Conservation (phyloP, 2,329 filamentous ascomycete species). For the Nigrospora sphaerica region DNA sequence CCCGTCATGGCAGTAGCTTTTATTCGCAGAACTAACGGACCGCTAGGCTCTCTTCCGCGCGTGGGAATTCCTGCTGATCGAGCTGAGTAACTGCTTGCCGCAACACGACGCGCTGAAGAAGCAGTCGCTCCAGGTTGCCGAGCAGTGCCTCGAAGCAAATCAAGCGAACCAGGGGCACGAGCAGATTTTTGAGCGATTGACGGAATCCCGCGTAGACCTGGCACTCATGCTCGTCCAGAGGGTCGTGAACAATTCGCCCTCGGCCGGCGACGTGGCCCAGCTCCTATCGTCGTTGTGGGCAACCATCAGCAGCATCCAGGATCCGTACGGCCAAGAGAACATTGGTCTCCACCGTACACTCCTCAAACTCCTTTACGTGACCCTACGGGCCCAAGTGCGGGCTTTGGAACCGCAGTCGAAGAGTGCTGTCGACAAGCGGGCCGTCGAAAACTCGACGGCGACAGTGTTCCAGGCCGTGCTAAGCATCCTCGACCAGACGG, state of each 20-base stretch:
- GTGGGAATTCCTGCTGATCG: slow-evolving; percentile 83
- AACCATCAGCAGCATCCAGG: slow-evolving; percentile 45
- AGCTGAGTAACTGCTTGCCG: slow-evolving; percentile 64
- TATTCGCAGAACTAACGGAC: slow-evolving; percentile 16
- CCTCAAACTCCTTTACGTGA: slow-evolving; percentile 77
- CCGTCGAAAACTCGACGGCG: slow-evolving; percentile 29
- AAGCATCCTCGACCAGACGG: slow-evolving; percentile 71
- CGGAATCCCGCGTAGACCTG: slow-evolving; percentile 70
- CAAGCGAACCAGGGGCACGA: slow-evolving; percentile 65
- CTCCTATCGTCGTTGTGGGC: slow-evolving; percentile 43
- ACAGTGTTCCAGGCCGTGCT: slow-evolving; percentile 57
- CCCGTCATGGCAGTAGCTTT: not conserved
- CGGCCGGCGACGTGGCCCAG: slow-evolving; percentile 42
- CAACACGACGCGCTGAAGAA: slow-evolving; percentile 50
- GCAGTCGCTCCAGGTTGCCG: slow-evolving; percentile 66
- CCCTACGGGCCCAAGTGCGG: slow-evolving; percentile 59
- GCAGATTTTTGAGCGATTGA: slow-evolving; percentile 72
- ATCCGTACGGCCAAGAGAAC: slow-evolving; percentile 44
- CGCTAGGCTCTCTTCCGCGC: slow-evolving; percentile 69
- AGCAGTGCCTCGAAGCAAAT: slow-evolving; percentile 74
- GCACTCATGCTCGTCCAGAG: slow-evolving; percentile 77
- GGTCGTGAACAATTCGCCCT: slow-evolving; percentile 53
- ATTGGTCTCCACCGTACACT: slow-evolving; percentile 74
- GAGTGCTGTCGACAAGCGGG: slow-evolving; percentile 16
- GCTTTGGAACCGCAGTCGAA: slow-evolving; percentile 18